Evolutionary conservation across 768 basidiomycete species (phyloP), one percentile per base, ranked within the genome.

Genomic region (Hydnomerulius pinastri): DNA sequence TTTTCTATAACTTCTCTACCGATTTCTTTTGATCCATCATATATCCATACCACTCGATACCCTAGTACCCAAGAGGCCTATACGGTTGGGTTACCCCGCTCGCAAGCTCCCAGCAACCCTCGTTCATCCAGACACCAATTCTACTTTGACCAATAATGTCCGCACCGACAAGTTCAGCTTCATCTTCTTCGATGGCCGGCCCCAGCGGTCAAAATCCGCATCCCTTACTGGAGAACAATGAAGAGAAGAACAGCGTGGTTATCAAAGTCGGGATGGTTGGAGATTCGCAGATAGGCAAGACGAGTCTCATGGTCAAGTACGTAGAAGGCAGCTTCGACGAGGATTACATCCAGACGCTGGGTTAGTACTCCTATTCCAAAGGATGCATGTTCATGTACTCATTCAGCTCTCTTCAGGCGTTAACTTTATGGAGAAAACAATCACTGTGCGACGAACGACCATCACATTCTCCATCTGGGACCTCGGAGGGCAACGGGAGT

Each of bases 351-450:
- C 96, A 98, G 82, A 98, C 96, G 74, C 86, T 99, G 74, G 96
- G 92, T 87, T 64, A 50, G 85, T 74, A 23, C 20, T 23, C 5
- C 33, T 28, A 32, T 50, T 47, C 30, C 43, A 29, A 43, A 5
- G 39, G 0, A 24, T 1, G 1, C 10, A 47, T 18, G 4, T 39
- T 40, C 46, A 11, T 42, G 30, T 38, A 13, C 53, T 62, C 52
- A 66, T 38, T 36, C 18, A 15, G 6, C 40, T 42, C 28, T 11
- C 13, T 1, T 13, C 57, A 80, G 92, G 96, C 77, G 94, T 98
- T 76, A 98, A 98, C 73, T 98, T 98, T 72, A 98, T 98, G 97
- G 96, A 99, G 78, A 99, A 99, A 79, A 97, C 96, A 13, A 98
- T 99, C 63, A 90, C 91, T 48, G 96, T 99, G 59, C 86, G 97